Evolutionary conservation across 2,329 filamentous ascomycete genomes (phyloP).

Genomic region (Stachybotrys chartarum): DNA sequence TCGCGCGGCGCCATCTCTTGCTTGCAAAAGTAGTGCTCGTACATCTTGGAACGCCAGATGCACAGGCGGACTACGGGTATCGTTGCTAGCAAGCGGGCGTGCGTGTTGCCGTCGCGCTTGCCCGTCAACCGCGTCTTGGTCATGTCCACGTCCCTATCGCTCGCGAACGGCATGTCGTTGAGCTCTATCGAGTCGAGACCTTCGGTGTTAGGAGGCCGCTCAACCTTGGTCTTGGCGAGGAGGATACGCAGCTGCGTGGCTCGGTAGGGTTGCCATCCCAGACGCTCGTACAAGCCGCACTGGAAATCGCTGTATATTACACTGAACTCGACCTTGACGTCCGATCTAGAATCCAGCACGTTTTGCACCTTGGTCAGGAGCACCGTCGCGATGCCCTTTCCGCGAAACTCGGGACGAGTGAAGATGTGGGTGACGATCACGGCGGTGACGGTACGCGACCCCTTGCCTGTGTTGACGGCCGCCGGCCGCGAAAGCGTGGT

Average conservation of each 20-base stretch:
- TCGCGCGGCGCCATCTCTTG: constrained; percentile 1
- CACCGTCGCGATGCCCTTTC: constrained; percentile 25
- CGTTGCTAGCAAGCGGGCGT: constrained; percentile 24
- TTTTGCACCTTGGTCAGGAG: constrained; percentile 24
- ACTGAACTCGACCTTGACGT: constrained; percentile 20
- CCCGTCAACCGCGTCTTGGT: constrained; percentile 14
- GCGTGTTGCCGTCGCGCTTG: constrained; percentile 15
- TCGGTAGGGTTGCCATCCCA: constrained; percentile 26
- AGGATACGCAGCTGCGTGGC: constrained; percentile 24
- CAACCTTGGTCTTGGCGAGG: constrained; percentile 11
- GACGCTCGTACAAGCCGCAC: constrained; percentile 20
- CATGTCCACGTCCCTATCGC: constrained; percentile 16
- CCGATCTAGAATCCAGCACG: constrained; percentile 18
- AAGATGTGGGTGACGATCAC: constrained; percentile 26
- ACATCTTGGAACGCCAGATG: constrained; percentile 20
- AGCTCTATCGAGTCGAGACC: constrained; percentile 13
- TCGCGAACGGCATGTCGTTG: constrained; percentile 15
- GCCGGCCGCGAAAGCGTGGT: constrained; percentile 17
- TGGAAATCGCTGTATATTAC: constrained; percentile 26
- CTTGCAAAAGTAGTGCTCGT: constrained; percentile 13
- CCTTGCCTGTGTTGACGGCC: constrained; percentile 8
- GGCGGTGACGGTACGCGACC: constrained; percentile 16
- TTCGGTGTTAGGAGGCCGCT: constrained; percentile 9
- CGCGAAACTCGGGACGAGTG: constrained; percentile 25
- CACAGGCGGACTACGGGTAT: constrained; percentile 5